phyloP scores from a whole-genome alignment of 805 yeast species.

The Pichia nanzhaoensis region DNA sequence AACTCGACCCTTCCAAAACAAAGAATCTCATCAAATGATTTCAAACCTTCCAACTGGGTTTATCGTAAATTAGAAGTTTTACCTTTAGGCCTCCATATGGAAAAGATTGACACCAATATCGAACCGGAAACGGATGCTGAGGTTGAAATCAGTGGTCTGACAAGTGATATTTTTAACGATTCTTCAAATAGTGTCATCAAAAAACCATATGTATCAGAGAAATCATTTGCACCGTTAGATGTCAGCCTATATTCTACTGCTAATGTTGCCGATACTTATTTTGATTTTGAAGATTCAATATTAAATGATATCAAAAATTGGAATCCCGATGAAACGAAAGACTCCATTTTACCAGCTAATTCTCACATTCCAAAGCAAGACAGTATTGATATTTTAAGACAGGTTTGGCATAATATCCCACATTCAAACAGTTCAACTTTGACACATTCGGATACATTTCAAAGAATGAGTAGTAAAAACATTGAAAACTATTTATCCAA shows the following conservation, averaged over 20 bases:
- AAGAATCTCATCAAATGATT: slow-evolving; percentile 6
- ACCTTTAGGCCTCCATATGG: slow-evolving; percentile 9
- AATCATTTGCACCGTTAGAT: background rate
- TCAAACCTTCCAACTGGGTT: slow-evolving; percentile 9
- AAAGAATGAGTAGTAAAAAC: slow-evolving; percentile 16
- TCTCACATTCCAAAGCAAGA: background rate
- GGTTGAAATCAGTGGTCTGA: no score
- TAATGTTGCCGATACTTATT: background rate
- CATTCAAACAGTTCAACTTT: background rate
- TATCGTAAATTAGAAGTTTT: slow-evolving; percentile 13
- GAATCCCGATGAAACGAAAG: slow-evolving; percentile 18
- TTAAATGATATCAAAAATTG: slow-evolving; percentile 36
- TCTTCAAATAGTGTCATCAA: no score
- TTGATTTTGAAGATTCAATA: slow-evolving; percentile 33
- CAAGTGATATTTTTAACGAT: no score
- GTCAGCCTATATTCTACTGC: background rate
- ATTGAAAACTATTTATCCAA: slow-evolving; percentile 27
- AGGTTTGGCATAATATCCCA: slow-evolving; percentile 21
- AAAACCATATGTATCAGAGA: background rate
- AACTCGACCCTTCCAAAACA: slow-evolving; percentile 3
- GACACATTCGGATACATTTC: slow-evolving; percentile 10
- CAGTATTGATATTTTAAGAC: slow-evolving; percentile 18
- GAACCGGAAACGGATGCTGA: no score
- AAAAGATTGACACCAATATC: background rate
- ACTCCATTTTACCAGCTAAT: background rate